Evolutionary conservation across 345 rosid genomes (phyloP).

Genomic region (Turritis glabra): DNA sequence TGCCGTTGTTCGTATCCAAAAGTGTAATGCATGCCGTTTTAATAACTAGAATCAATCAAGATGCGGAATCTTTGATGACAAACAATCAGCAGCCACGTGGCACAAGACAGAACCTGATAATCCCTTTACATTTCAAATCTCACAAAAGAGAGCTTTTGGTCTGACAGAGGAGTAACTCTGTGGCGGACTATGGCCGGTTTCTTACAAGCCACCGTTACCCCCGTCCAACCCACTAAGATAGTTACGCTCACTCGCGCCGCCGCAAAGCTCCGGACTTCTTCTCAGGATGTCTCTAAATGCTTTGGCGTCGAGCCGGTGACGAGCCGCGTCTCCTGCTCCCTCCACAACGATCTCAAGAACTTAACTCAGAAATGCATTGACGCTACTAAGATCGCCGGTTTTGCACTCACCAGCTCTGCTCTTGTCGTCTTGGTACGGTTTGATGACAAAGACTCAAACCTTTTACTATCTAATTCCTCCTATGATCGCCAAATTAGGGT

Average conservation of each 20-base stretch:
- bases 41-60: neutral
- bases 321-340: too few relatives aligned
- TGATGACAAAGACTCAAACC: neutral
- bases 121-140: neutral
- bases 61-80: slow-evolving; percentile 13
- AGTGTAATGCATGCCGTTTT: neutral
- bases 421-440: too few relatives aligned
- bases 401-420: too few relatives aligned
- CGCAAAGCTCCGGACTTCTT: slow-evolving; percentile 47
- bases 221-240: too few relatives aligned
- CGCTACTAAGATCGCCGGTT: too few relatives aligned
- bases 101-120: neutral
- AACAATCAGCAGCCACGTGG: neutral
- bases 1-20: neutral
- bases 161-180: too few relatives aligned
- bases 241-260: too few relatives aligned
- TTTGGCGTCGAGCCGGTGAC: slow-evolving; percentile 51
- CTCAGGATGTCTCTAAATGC: slow-evolving; percentile 49
- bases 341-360: too few relatives aligned
- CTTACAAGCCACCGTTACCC: too few relatives aligned
- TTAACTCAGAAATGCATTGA: too few relatives aligned
- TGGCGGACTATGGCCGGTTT: slow-evolving; percentile 64
- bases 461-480: neutral
- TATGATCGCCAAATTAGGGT: neutral
- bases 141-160: neutral